Percentiles rank a stretch among this genome's conserved stretches.
These are phyloP conservation scores for Phanerochaete carnosa DNA, from an alignment of 768 basidiomycete genomes.

Conservation along the genomic window DNA sequence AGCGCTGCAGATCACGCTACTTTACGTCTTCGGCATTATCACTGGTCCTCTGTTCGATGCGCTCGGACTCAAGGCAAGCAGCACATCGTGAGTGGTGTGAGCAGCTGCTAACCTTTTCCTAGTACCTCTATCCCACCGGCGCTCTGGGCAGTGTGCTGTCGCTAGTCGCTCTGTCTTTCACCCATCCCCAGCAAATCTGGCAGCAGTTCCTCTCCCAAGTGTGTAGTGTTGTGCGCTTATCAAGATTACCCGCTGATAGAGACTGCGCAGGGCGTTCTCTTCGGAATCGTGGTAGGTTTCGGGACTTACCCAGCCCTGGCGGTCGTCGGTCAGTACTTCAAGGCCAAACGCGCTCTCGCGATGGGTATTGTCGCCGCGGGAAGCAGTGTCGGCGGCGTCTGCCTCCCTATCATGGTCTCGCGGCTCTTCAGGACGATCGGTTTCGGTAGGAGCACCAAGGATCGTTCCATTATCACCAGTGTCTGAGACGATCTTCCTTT, in stretches of 20 bases:
- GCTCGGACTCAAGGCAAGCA: conserved; percentile 30
- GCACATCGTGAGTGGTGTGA: not conserved
- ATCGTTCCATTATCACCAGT: not conserved
- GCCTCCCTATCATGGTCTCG: conserved; percentile 26
- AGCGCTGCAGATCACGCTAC: conserved; percentile 13
- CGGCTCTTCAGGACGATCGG: conserved; percentile 14
- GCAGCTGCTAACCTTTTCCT: not conserved
- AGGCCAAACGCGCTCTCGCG: conserved; percentile 38
- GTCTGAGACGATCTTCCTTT: not conserved
- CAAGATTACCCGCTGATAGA: not conserved
- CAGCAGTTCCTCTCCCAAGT: conserved; percentile 10
- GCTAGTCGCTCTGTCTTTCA: conserved; percentile 8
- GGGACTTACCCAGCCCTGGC: conserved; percentile 47
- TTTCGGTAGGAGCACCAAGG: not conserved
- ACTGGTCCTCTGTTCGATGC: conserved; percentile 24
- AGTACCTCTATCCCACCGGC: conserved; percentile 5
- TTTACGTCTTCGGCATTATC: conserved; percentile 19
- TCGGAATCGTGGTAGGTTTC: conserved; percentile 52
- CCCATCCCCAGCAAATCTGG: conserved; percentile 8
- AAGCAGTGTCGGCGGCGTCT: conserved; percentile 19
- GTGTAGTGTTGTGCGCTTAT: not conserved
- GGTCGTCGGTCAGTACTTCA: conserved; percentile 14
- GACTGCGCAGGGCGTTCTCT: conserved; percentile 27
- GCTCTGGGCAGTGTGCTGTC: conserved; percentile 4
- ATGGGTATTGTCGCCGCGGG: conserved; percentile 52